These are phyloP conservation scores for Fusarium zealandicum DNA, from an alignment of 2,329 filamentous ascomycete species.

Conservation along the genomic window DNA sequence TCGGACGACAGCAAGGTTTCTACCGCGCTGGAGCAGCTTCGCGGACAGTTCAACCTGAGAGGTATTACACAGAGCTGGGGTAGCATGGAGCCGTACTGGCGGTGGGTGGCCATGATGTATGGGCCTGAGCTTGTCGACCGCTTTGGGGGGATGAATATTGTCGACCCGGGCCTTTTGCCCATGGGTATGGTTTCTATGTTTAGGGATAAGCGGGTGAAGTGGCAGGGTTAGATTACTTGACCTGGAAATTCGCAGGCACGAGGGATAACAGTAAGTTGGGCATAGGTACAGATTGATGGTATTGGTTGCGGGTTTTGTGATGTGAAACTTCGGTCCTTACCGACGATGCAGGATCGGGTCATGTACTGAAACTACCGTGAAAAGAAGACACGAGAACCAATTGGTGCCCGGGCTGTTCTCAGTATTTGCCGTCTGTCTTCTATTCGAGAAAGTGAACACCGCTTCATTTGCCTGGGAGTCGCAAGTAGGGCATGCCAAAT, in stretches of 20 bases:
- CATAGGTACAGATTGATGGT: not conserved
- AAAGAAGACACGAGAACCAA: too few relatives aligned
- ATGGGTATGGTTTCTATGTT: slow-evolving; percentile 57
- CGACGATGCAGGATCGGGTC: too few relatives aligned
- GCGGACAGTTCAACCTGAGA: slow-evolving; percentile 20
- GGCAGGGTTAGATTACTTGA: slow-evolving; percentile 42
- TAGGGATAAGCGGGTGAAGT: slow-evolving; percentile 52
- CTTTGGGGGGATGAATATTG: slow-evolving; percentile 55
- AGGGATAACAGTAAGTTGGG: too few relatives aligned
- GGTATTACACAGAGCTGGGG: slow-evolving; percentile 41
- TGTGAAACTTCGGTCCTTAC: too few relatives aligned
- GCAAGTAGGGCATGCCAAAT: too few relatives aligned
- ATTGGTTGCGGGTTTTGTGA: too few relatives aligned
- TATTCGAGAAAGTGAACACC: too few relatives aligned
- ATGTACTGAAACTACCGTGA: too few relatives aligned
- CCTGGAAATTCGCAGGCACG: not conserved
- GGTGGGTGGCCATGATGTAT: slow-evolving; percentile 56
- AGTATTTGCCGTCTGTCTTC: too few relatives aligned
- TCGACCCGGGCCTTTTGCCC: slow-evolving; percentile 54
- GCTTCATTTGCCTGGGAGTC: too few relatives aligned
- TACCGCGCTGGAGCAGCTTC: slow-evolving; percentile 34
- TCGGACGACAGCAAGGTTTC: slow-evolving; percentile 38
- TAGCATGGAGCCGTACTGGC: slow-evolving; percentile 53
- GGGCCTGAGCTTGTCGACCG: slow-evolving; percentile 52
- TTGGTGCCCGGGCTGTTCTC: too few relatives aligned